These are phyloP conservation scores for Bretziella fagacearum DNA, from an alignment of 2,329 filamentous ascomycete genomes.

Conservation along the genomic window DNA sequence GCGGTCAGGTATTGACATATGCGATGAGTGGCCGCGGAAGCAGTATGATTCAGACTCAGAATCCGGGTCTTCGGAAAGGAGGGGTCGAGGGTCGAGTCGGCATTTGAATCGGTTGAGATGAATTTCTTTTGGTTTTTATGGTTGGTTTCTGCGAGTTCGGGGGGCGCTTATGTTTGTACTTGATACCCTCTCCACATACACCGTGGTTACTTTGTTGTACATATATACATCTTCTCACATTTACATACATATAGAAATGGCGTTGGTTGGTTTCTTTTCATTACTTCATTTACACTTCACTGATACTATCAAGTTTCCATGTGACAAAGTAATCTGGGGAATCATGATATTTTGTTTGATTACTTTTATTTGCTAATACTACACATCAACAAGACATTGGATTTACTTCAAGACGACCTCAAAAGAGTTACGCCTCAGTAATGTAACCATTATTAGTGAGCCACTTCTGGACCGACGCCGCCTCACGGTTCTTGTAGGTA, in stretches of 20 bases:
- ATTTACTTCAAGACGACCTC: not conserved
- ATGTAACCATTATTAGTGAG: conserved; percentile 36
- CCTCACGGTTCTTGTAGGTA: conserved; percentile 65
- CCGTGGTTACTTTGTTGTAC: no score
- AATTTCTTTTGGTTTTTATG: no score
- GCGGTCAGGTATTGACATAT: conserved; percentile 70
- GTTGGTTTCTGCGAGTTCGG: no score
- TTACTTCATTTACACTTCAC: no score
- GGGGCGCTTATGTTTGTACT: no score
- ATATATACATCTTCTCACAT: no score
- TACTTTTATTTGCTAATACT: not conserved
- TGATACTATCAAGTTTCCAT: no score
- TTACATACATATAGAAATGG: no score
- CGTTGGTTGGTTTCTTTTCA: no score
- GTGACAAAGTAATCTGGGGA: no score
- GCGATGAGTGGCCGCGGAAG: conserved; percentile 83
- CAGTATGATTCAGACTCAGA: conserved; percentile 11
- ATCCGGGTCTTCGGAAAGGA: conserved; percentile 6
- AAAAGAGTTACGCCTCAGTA: conserved; percentile 16
- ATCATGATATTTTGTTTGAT: not conserved
- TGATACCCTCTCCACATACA: no score
- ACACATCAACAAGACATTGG: not conserved
- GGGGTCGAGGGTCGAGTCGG: conserved; percentile 7
- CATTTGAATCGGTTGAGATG: not conserved
- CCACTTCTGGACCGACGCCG: conserved; percentile 61